A percentile compares a stretch with the other conserved stretches of the same genome.
phyloP scores from a whole-genome alignment of 2,329 filamentous ascomycete genomes.

The Neofusicoccum sp. region DNA sequence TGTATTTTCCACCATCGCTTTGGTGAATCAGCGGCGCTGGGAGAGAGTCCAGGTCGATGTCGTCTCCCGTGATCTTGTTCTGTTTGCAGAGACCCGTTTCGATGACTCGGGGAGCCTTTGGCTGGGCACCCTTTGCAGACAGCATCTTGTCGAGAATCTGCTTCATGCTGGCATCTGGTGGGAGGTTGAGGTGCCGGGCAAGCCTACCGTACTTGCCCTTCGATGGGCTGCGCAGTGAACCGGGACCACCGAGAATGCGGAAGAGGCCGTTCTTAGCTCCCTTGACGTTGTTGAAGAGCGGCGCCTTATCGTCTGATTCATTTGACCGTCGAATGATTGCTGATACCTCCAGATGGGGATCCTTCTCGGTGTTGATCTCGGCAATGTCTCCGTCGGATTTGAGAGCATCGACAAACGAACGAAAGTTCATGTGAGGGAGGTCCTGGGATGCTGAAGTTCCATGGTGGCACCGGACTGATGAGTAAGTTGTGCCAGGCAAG shows the following conservation, averaged over 20 bases:
- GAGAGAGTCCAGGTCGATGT: constrained; percentile 42
- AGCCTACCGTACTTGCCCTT: constrained; percentile 42
- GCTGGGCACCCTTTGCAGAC: constrained; percentile 6
- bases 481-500: not conserved
- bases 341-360: constrained; percentile 47
- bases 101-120: constrained; percentile 6
- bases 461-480: not conserved
- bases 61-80: constrained; percentile 35
- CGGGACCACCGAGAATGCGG: constrained; percentile 49
- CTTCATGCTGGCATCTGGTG: constrained; percentile 28
- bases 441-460: constrained; percentile 19
- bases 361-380: constrained; percentile 45
- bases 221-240: constrained; percentile 34
- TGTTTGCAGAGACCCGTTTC: constrained; percentile 45
- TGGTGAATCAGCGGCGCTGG: constrained; percentile 45
- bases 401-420: constrained; percentile 47
- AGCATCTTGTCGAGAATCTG: constrained; percentile 21
- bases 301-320: constrained; percentile 49
- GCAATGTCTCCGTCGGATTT: constrained; percentile 44
- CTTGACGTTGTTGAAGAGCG: constrained; percentile 53
- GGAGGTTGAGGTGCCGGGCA: constrained; percentile 43
- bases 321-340: constrained; percentile 49
- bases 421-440: constrained; percentile 40
- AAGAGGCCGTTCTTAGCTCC: constrained; percentile 48
- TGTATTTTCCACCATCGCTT: constrained; percentile 50